Evolutionary conservation across 129 eudicot species (phyloP), one percentile per base, ranked within the genome.

Genomic region (Escallonia herrerae): DNA sequence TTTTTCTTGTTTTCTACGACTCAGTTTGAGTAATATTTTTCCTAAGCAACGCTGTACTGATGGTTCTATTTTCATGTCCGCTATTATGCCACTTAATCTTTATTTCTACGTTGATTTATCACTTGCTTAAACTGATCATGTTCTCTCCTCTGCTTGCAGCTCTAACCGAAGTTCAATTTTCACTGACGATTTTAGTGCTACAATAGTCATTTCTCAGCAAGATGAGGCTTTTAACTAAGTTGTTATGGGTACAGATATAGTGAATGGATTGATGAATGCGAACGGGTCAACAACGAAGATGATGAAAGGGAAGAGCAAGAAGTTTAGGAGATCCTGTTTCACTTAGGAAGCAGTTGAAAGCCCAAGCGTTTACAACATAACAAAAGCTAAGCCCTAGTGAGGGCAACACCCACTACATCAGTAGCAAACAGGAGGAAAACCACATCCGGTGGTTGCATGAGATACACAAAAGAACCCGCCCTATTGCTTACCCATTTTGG

Each of bases 181-280:
- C 7, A 6, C 1, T 6, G 14, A 4, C 11, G 7, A 2, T 45
- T 47, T 62, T 45, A 45, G 8, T 2, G 14, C 47, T 10, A 5
- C 43, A 7, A 33, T 15, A 56, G 15, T 43, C 50, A 15, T 5
- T 3, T 8, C 39, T 2, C 43, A 54, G 7, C 56, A 42, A 7
- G 7, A 7, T 49, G 41, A 41, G 15, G 4, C 22, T 13, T 22
- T 11, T 8, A 2, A 3, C 52, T 66, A 40, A 51, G 6, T 14
- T 44, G 6, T 3, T 38, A 48, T 3, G 33, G 15, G 33, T 60
- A 39, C 88, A 82, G 84, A 54, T 81, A 85, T 54, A 81, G 84
- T 39, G 91, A 85, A 63, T 85, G 91, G 91, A 85, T 85, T 39
- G 91, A 85, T 42, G 91, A 85, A 64, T 85, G 91, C 60, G 77